These are phyloP conservation scores for Scedosporium minutisporum DNA, from an alignment of 2,329 filamentous ascomycete species.

Conservation along the genomic window DNA sequence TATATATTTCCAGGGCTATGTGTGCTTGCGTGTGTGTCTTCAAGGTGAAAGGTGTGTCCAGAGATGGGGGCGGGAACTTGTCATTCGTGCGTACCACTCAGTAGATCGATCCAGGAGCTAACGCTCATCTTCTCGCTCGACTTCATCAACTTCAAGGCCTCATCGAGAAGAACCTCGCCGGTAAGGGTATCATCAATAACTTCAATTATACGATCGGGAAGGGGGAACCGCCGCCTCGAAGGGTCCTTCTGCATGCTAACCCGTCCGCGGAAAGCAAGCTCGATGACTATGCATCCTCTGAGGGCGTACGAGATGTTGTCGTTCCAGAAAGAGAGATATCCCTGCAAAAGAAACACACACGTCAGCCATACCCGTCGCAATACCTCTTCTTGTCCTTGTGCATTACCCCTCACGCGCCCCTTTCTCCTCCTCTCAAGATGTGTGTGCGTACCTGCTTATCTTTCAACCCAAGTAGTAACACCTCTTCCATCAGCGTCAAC, in stretches of 20 bases:
- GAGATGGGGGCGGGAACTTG: slow-evolving; percentile 7
- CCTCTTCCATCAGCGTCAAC: slow-evolving; percentile 97
- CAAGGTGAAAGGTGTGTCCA: background rate
- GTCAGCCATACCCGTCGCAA: background rate
- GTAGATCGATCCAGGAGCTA: slow-evolving; percentile 95
- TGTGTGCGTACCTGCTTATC: slow-evolving; percentile 77
- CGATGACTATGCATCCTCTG: slow-evolving; percentile 95
- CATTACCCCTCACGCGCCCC: too few species aligned
- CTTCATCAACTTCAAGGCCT: slow-evolving; percentile 99
- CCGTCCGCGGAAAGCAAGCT: slow-evolving; percentile 88
- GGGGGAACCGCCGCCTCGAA: slow-evolving; percentile 78
- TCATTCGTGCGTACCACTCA: slow-evolving; percentile 65
- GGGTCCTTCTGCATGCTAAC: slow-evolving; percentile 99
- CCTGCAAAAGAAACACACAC: slow-evolving; percentile 39
- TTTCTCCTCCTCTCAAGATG: too few species aligned
- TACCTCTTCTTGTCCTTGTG: too few species aligned
- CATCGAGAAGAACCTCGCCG: slow-evolving; percentile 92
- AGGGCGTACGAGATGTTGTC: slow-evolving; percentile 99
- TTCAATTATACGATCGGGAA: slow-evolving; percentile 90
- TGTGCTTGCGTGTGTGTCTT: too few species aligned
- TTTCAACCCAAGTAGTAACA: slow-evolving; percentile 88
- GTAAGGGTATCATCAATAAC: slow-evolving; percentile 95
- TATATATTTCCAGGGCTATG: background rate
- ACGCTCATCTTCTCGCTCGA: slow-evolving; percentile 99
- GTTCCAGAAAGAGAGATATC: slow-evolving; percentile 99